Percentiles rank a stretch among this genome's conserved stretches.
These are phyloP conservation scores for Cystofilobasidium capitatum DNA, from an alignment of 768 basidiomycete species.

Conservation along the genomic window DNA sequence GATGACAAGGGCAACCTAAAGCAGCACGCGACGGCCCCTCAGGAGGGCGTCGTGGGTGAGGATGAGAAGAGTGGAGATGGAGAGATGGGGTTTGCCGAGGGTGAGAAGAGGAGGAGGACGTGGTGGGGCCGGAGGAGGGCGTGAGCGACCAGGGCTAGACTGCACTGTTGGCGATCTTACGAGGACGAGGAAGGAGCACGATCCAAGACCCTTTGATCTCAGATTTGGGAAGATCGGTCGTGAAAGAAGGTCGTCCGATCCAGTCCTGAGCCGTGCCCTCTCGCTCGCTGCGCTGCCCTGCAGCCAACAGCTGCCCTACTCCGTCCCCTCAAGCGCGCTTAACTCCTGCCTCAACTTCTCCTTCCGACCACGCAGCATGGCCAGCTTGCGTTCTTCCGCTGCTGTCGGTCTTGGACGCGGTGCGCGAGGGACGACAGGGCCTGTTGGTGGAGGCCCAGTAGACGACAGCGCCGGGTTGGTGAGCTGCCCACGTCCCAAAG, in stretches of 20 bases:
- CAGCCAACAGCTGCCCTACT: too few relatives aligned
- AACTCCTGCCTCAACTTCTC: constrained; percentile 19
- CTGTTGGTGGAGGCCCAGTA: not conserved
- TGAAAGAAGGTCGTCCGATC: too few relatives aligned
- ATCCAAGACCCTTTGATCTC: too few relatives aligned
- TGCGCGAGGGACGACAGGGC: not conserved
- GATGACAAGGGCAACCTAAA: constrained; percentile 2
- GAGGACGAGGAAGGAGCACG: too few relatives aligned
- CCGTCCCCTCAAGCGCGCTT: constrained; percentile 9
- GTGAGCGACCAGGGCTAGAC: too few relatives aligned
- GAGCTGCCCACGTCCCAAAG: not conserved
- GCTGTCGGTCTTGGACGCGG: constrained; percentile 4
- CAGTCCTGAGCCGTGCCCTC: too few relatives aligned
- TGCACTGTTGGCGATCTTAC: too few relatives aligned
- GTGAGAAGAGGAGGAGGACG: too few relatives aligned
- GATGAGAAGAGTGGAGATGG: not conserved
- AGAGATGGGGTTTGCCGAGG: too few relatives aligned
- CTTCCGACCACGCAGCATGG: constrained; percentile 12
- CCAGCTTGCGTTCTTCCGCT: constrained; percentile 21
- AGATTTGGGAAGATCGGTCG: too few relatives aligned
- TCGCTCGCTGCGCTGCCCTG: too few relatives aligned
- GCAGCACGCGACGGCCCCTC: not conserved
- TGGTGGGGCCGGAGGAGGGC: too few relatives aligned
- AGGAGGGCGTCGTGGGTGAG: not conserved
- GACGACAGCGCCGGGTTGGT: not conserved